phyloP scores from a whole-genome alignment of 208 protist genomes.

The Acanthamoeba triangularis region DNA sequence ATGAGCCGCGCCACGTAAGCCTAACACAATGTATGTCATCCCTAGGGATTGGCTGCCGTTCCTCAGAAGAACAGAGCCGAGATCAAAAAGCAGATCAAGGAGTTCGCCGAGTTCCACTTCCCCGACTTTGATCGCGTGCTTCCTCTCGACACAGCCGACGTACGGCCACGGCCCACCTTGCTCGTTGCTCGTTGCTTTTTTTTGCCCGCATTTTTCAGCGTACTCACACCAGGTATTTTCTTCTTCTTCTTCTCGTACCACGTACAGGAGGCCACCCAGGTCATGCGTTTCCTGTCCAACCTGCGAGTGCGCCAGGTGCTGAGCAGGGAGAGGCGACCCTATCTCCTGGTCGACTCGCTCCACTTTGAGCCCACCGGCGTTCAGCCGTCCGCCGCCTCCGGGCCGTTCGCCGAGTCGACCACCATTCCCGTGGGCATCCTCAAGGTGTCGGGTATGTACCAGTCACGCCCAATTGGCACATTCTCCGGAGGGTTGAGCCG shows the following conservation, averaged over 20 bases:
- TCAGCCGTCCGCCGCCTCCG: background rate
- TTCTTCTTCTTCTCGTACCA: no score
- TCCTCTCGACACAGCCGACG: conserved; percentile 74
- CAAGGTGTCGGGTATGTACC: conserved; percentile 65
- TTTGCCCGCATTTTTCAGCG: no score
- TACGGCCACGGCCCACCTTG: background rate
- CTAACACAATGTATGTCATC: background rate
- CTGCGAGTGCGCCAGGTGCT: conserved; percentile 62
- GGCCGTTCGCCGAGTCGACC: conserved; percentile 13
- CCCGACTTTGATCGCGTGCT: conserved; percentile 55
- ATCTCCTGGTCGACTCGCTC: conserved; percentile 71
- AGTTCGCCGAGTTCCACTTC: conserved; percentile 75
- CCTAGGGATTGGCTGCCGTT: conserved; percentile 62
- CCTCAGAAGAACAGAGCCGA: conserved; percentile 62
- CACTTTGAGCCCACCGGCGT: conserved; percentile 49
- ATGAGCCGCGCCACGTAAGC: background rate
- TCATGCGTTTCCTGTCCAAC: conserved; percentile 78
- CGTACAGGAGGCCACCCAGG: conserved; percentile 58
- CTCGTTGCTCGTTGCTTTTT: background rate
- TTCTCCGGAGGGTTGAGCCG: no score
- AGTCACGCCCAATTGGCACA: background rate
- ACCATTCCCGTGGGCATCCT: conserved; percentile 55
- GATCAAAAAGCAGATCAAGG: conserved; percentile 76
- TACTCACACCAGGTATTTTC: no score
- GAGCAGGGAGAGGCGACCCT: conserved; percentile 69